Percentiles rank a stretch among this genome's conserved stretches.
Evolutionary conservation across 2,329 filamentous ascomycete species (phyloP).

Genomic region (Fusarium anthophilum): DNA sequence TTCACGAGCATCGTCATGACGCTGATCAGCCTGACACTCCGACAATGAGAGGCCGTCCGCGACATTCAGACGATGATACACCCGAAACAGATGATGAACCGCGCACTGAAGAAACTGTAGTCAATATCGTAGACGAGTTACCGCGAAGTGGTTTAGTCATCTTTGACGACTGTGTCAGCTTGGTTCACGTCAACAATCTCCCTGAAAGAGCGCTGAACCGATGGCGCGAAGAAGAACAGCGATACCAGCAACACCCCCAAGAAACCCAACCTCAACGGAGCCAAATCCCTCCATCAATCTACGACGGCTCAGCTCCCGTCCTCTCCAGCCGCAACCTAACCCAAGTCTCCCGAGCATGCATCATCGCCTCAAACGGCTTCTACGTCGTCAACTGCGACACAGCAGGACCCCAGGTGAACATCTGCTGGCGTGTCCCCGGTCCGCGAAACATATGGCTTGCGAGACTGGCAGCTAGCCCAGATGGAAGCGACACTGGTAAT

Average conservation of each 20-base stretch:
- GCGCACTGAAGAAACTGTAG: no score
- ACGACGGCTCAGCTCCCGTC: not conserved
- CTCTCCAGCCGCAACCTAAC: not conserved
- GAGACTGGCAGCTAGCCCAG: not conserved
- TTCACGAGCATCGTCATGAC: not conserved
- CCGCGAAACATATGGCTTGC: not conserved
- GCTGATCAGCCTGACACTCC: not conserved
- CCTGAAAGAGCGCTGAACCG: not conserved
- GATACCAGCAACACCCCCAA: rapidly evolving
- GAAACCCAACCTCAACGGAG: not conserved
- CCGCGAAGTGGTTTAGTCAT: not conserved
- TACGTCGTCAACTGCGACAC: not conserved
- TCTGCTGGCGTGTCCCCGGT: not conserved
- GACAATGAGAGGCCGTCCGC: not conserved
- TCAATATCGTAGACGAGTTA: not conserved
- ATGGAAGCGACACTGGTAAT: not conserved
- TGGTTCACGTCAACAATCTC: not conserved
- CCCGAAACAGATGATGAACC: rapidly evolving
- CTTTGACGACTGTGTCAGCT: not conserved
- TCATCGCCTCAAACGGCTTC: not conserved
- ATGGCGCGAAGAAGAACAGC: not conserved
- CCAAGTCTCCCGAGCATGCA: not conserved
- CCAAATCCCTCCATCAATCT: not conserved
- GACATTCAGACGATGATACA: not conserved
- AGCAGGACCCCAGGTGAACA: not conserved